These are phyloP conservation scores for Ceratocystis colombiana DNA, from an alignment of 2,329 filamentous ascomycete genomes.

Conservation along the genomic window DNA sequence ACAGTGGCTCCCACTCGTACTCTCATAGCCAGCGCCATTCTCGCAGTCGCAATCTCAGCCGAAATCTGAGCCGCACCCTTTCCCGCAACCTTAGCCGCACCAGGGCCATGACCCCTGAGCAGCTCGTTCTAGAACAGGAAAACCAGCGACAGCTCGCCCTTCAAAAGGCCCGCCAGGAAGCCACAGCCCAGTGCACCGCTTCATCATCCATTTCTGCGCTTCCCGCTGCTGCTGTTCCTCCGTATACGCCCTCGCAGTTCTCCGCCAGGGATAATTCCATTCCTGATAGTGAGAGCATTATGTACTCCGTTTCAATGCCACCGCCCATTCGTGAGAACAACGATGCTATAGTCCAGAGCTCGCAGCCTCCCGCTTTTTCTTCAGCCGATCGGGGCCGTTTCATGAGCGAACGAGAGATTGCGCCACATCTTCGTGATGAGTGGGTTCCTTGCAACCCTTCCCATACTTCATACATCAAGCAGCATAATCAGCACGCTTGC, in stretches of 20 bases:
- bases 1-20: conserved; percentile 8
- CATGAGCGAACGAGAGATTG: conserved; percentile 3
- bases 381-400: not conserved
- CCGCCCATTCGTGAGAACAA: conserved; percentile 13
- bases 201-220: not conserved
- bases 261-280: not conserved
- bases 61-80: not conserved
- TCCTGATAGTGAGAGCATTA: conserved; percentile 18
- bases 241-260: conserved; percentile 4
- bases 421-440: not conserved
- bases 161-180: conserved; percentile 18
- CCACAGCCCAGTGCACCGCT: not conserved
- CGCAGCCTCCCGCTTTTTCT: not conserved
- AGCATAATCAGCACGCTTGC: not conserved
- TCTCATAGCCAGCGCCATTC: conserved; percentile 14
- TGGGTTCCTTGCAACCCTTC: not conserved
- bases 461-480: not conserved
- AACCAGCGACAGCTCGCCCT: conserved; percentile 20
- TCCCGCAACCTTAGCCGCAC: conserved; percentile 14
- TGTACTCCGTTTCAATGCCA: conserved; percentile 11
- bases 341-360: not conserved
- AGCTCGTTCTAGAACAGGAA: conserved; percentile 15
- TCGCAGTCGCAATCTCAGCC: conserved; percentile 10
- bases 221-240: conserved; percentile 1
- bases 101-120: conserved; percentile 8